Evolutionary conservation across 169 alveolate species (phyloP).

Genomic region (Cryptosporidium muris): DNA sequence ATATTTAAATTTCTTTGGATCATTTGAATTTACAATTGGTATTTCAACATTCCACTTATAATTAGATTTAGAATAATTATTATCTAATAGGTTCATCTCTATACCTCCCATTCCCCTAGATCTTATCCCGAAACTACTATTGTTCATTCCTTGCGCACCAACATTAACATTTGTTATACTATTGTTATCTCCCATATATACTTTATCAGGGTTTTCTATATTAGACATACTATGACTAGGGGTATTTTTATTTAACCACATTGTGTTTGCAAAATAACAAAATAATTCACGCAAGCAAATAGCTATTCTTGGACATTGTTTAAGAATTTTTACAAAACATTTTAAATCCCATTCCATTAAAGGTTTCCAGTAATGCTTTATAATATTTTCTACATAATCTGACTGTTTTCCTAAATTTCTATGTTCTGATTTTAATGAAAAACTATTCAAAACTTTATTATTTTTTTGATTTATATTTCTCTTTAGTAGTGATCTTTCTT

Average conservation of each 20-base stretch:
- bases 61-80: slow-evolving; percentile 2
- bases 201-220: neutral
- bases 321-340: slow-evolving; percentile 58
- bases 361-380: slow-evolving; percentile 65
- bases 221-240: slow-evolving; percentile 24
- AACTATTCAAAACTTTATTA: neutral
- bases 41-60: slow-evolving; percentile 54
- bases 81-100: neutral
- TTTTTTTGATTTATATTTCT: neutral
- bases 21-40: slow-evolving; percentile 58
- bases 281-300: slow-evolving; percentile 60
- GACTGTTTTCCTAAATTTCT: neutral
- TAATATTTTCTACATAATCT: slow-evolving; percentile 45
- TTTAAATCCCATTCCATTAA: slow-evolving; percentile 70
- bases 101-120: neutral
- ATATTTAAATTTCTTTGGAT: slow-evolving; percentile 22
- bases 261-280: slow-evolving; percentile 53
- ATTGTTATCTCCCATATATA: neutral
- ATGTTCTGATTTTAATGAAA: neutral
- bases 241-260: slow-evolving; percentile 49
- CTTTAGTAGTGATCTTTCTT: slow-evolving; percentile 20
- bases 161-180: neutral
- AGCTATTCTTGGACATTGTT: slow-evolving; percentile 65
- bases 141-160: neutral
- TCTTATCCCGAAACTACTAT: neutral